Base-by-base conservation (phyloP, 352 stramenopile species). In the Globisporangium cederbergense region DNA sequence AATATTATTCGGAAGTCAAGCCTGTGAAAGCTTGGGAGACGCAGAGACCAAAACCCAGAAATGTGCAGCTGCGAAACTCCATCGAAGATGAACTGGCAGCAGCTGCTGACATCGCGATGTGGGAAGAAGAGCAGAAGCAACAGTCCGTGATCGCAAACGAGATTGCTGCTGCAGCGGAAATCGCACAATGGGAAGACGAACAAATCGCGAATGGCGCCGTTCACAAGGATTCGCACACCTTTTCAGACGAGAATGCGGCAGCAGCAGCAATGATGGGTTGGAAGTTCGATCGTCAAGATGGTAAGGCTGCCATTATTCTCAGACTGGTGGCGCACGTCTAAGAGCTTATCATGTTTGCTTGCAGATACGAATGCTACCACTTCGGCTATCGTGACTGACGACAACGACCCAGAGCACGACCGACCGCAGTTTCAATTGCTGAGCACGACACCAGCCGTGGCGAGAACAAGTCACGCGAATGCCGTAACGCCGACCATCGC, bases 61-160 rank as follows among this genome's bases (percentile, higher is more conserved):
- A 32, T 14, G 14, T 14, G 18, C 25, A 36, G 20, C 13, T 25
- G 25, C 11, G 3, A 46, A 47, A 72, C 54, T 42, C 56, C 7
- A 61, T 79, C 45, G 71, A 68, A 6, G 65, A 80, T 56, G 74
- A 85, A 38, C 52, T 81, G 14, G 66, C 66, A 40, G 73, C 68
- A 18, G 77, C 73, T 2, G 77, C 72, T 34, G 72, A 82, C 62
- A 72, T 83, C 16, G 70, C 79, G 62, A 68, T 72, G 52, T 83
- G 76, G 73, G 77, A 82, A 58, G 63, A 72, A 20, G 62, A 84
- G 30, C 70, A 82, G 60, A 76, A 70, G 11, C 54, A 52, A 7
- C 51, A 45, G 8, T 60, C 58, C 47, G 65, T 67, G 63, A 51
- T 68, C 5, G 45, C 49, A 6, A 20, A 58, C 18, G 62, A 68